Conservation (phyloP, 352 stramenopile genomes). For the Globisporangium okanoganense region DNA sequence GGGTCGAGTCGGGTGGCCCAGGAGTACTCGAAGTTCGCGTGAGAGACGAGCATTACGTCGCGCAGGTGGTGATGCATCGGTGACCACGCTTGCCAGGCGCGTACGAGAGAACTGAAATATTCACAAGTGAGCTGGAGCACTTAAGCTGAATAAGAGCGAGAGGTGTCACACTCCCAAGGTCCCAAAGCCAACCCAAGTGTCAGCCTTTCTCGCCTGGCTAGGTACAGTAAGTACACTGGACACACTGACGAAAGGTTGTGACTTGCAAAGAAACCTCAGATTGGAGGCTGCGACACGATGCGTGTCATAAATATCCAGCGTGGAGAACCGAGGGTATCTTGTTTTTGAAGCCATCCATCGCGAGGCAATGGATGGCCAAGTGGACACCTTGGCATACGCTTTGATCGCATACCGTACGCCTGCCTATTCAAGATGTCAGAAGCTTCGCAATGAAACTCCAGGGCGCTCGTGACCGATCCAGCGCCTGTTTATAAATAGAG, state of each 20-base stretch:
- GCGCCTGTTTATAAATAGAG: no score
- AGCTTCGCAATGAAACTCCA: no score
- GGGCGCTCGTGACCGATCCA: no score
- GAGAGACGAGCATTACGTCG: slow-evolving; percentile 1
- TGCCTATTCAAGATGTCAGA: no score
- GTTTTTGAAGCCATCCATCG: no score
- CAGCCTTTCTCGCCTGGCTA: not conserved
- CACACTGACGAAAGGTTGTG: slow-evolving; percentile 1
- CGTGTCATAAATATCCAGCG: no score
- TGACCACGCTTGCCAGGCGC: not conserved
- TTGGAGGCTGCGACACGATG: no score
- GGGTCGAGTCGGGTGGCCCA: not conserved
- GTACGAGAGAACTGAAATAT: slow-evolving; percentile 4
- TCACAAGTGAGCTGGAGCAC: not conserved
- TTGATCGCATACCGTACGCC: no score
- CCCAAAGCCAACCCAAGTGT: not conserved
- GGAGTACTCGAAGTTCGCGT: not conserved
- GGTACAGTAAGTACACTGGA: slow-evolving; percentile 1
- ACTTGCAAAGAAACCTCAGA: not conserved
- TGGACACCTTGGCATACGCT: no score
- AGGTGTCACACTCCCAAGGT: not conserved
- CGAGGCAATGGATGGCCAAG: no score
- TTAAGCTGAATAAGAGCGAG: no score
- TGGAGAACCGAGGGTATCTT: no score
- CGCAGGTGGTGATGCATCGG: not conserved